Conservation (phyloP, 1,284 basidiomycete species). For the Mycena sp. region DNA sequence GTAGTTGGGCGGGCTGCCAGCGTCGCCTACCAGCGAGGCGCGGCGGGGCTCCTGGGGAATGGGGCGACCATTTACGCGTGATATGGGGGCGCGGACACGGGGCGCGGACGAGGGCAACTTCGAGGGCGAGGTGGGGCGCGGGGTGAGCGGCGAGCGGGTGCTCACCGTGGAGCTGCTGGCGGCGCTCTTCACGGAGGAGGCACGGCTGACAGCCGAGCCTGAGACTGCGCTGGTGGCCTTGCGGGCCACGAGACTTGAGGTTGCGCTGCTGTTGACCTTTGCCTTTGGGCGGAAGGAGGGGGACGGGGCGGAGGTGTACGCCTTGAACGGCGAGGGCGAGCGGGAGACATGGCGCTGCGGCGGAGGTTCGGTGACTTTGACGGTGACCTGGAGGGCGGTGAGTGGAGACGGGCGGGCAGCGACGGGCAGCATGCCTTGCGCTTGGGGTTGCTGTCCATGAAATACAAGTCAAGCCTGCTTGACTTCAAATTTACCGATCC, state of each 20-base stretch:
- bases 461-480: slow-evolving; percentile 5
- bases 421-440: slow-evolving; percentile 13
- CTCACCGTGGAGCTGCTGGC: slow-evolving; percentile 28
- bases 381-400: slow-evolving; percentile 48
- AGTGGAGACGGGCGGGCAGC: neutral
- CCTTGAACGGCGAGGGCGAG: slow-evolving; percentile 63
- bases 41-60: slow-evolving; percentile 9
- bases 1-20: neutral
- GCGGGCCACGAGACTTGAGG: slow-evolving; percentile 44
- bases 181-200: slow-evolving; percentile 24
- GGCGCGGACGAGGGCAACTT: slow-evolving; percentile 6
- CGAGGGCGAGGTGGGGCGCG: slow-evolving; percentile 21
- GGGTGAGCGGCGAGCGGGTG: slow-evolving; percentile 30
- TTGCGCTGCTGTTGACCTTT: slow-evolving; percentile 68
- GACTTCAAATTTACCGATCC: neutral
- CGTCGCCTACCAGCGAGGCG: slow-evolving; percentile 5
- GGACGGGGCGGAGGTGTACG: slow-evolving; percentile 45
- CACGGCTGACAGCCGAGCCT: slow-evolving; percentile 31
- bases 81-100: slow-evolving; percentile 11
- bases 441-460: slow-evolving; percentile 15
- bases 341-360: slow-evolving; percentile 42
- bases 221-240: slow-evolving; percentile 49
- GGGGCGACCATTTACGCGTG: neutral
- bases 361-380: slow-evolving; percentile 38
- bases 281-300: slow-evolving; percentile 59